phyloP scores from a whole-genome alignment of 192 early-diverging fungal species.

The Thamnidium elegans region DNA sequence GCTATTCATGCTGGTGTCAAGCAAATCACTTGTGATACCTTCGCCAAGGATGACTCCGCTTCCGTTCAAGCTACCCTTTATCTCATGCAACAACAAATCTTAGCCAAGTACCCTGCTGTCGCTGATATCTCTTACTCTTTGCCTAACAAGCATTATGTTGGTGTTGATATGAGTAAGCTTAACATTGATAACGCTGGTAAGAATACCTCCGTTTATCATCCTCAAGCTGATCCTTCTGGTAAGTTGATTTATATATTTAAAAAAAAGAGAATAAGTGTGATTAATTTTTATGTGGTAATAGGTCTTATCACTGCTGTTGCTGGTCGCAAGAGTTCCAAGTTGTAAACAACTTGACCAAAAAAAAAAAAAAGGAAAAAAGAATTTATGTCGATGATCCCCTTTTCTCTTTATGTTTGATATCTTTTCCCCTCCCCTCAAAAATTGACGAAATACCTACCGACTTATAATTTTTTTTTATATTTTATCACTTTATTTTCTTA shows the following conservation, averaged over 20 bases:
- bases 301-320: conserved; percentile 69
- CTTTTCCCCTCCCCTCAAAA: not conserved
- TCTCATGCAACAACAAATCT: conserved; percentile 65
- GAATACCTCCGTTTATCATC: conserved; percentile 72
- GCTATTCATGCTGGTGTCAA: conserved; percentile 54
- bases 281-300: no score
- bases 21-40: conserved; percentile 68
- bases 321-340: conserved; percentile 49
- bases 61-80: conserved; percentile 82
- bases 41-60: conserved; percentile 73
- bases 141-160: conserved; percentile 79
- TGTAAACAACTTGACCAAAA: conserved; percentile 32
- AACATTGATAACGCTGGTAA: conserved; percentile 61
- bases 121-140: conserved; percentile 65
- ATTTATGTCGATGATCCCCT: not conserved
- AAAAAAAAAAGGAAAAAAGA: no score
- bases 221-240: conserved; percentile 71
- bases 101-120: conserved; percentile 56
- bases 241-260: no score
- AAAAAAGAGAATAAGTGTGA: no score
- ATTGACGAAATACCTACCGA: not conserved
- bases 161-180: conserved; percentile 67
- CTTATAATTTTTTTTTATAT: no score
- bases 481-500: not conserved
- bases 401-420: not conserved